Base-by-base conservation (phyloP, 1,139 yeast genomes). In the Taphrina sp. region DNA sequence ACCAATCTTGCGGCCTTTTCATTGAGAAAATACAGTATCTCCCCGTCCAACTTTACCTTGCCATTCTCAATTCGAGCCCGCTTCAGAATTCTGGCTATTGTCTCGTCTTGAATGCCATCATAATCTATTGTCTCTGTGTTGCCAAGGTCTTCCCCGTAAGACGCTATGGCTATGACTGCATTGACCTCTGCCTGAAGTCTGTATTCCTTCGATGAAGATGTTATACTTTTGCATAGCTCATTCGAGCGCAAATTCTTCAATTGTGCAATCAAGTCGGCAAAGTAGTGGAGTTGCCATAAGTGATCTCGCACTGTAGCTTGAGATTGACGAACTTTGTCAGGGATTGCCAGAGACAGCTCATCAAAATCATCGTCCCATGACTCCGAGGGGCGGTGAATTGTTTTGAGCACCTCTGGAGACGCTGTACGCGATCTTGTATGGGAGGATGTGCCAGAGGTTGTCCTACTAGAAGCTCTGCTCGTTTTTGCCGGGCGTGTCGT, bases 321-420 rank as follows among this genome's bases (percentile, higher is more conserved):
- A 20, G 47, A 8, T n/a, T 33, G 37, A 10, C 38, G n/a, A 8
- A 43, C 28, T 4, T 28, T 43, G 5, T 16, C 38, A 8, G 47
- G 47, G 5, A 43, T 38, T 12, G 29, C 29, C n/a, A 43, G 12
- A n/a, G 29, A 36, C 29, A 23, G 8, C 4, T 20, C 47, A 10
- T 38, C 47, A 14, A 43, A 43, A 31, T 43, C 47, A 31, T 43
- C 47, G 37, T 43, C 47, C 47, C 47, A 43, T 2, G 47, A 43
- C 28, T 43, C 47, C 5, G 37, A 43, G 7, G n/a, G n/a, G n/a
- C n/a, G n/a, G n/a, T n/a, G n/a, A n/a, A n/a, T n/a, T n/a, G n/a
- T n/a, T n/a, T n/a, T n/a, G 45, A 28, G 10, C 31, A 8, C 12
- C 10, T 24, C 23, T 12, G 5, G 35, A 24, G 14, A 34, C 7